These are phyloP conservation scores for Hypomyces rosellus DNA, from an alignment of 2,329 filamentous ascomycete species.

Conservation along the genomic window DNA sequence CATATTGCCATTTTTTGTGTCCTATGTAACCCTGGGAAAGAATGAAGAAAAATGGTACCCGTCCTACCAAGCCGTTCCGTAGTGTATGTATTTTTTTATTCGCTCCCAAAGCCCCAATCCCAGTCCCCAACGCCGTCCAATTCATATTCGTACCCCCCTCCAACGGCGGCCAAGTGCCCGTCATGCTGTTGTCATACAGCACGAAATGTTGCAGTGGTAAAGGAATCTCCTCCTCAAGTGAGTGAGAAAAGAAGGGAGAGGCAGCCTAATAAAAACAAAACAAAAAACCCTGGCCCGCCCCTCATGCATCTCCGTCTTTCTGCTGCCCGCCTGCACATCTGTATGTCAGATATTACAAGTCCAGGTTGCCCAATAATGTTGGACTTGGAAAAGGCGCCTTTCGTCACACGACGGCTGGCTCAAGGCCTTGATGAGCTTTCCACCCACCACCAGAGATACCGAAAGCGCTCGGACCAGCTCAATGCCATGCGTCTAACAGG, in stretches of 20 bases:
- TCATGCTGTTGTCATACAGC: constrained; percentile 7
- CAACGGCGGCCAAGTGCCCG: background rate
- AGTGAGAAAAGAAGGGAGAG: no score
- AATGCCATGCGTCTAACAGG: constrained; percentile 8
- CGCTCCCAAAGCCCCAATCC: background rate
- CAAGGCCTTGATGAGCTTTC: constrained; percentile 7
- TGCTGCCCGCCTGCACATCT: background rate
- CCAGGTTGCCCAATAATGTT: constrained; percentile 3
- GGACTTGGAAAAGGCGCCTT: background rate
- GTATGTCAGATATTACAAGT: constrained; percentile 8
- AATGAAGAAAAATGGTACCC: background rate
- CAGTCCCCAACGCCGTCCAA: background rate
- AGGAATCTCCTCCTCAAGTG: no score
- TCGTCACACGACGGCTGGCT: constrained; percentile 9
- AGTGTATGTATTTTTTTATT: background rate
- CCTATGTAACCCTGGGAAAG: background rate
- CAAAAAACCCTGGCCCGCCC: background rate
- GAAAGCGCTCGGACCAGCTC: constrained; percentile 4
- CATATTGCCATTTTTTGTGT: background rate
- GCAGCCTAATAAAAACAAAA: background rate
- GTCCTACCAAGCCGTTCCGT: background rate
- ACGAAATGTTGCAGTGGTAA: background rate
- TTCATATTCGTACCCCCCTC: background rate
- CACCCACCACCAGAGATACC: background rate
- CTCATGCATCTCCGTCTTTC: background rate